Evolutionary conservation across 495 filamentous ascomycete genomes (phyloP), one percentile per base, ranked within the genome.

Genomic region (Penicillium argentinense): DNA sequence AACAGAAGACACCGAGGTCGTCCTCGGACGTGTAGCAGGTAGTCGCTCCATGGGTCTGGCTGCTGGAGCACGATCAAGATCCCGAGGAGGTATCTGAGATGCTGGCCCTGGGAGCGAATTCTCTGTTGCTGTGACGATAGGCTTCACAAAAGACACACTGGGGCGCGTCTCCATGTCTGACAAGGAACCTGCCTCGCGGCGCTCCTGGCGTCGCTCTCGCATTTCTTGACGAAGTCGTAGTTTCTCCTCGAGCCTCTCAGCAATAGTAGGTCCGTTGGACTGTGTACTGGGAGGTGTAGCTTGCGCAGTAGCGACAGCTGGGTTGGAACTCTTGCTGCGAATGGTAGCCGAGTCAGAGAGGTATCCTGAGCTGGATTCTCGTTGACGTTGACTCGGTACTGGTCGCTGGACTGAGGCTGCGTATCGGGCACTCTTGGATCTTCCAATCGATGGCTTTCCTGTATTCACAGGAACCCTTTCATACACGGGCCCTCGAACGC

Each of bases 231-330:
- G 33, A 21, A 51, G 49, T 23, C 55, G 52, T 9, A 71, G 51
- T 39, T 71, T 71, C 42, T 73, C 68, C 26, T 72, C 69, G 7
- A 72, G 37, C 25, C 64, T 54, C 24, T 69, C 63, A 1, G 69
- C 67, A 17, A 72, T 51, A 6, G 63, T 67, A 4, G 51, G 57
- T 13, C 38, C 44, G 39, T 16, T 54, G 3, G 21, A 19, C 27
- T 42, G 40, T 33, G 37, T 41, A 30, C 19, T 7, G 12, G 48
- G 13, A 17, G 27, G 6, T 4, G 38, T 47, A 12, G 25, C 38
- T 8, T 49, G 40, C 9, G 9, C 32, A 3, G 17, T 14, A 17
- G 47, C 11, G 9, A 24, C 13, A 18, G 51, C 38, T 8, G 36
- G 29, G 7, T 38, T 44, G n/a, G 28, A 47, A 37, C 24, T 36